A percentile compares a stretch with the other conserved stretches of the same genome.
These are phyloP conservation scores for Dendrocalamus latiflorus DNA, from an alignment of 202 grass and related monocot species.

Conservation along the genomic window DNA sequence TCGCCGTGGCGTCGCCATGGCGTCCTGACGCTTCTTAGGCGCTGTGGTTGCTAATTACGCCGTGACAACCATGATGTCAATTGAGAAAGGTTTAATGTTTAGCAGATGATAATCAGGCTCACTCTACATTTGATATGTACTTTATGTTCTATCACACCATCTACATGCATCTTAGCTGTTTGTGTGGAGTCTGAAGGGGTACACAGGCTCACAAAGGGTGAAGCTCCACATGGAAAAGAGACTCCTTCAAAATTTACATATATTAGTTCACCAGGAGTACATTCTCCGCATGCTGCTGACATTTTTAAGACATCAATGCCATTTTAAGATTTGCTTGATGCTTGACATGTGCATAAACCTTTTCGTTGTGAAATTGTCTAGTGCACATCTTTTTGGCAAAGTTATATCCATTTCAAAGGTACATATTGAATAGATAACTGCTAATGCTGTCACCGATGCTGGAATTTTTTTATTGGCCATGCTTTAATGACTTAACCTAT, in stretches of 20 bases:
- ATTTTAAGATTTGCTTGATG: not conserved
- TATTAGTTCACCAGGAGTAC: not conserved
- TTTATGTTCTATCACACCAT: constrained; percentile 8
- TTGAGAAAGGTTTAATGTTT: not conserved
- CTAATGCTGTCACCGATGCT: not conserved
- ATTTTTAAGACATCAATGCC: not conserved
- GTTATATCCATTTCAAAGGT: not conserved
- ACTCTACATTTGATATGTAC: not conserved
- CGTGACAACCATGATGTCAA: not conserved
- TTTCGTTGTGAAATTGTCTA: constrained; percentile 19
- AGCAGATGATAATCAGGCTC: not conserved
- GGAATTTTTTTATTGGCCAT: not conserved
- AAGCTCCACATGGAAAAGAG: not conserved
- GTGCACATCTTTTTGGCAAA: not conserved
- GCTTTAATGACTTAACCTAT: not conserved
- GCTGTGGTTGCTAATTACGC: too few species aligned
- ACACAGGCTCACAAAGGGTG: not conserved
- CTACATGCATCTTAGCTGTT: not conserved
- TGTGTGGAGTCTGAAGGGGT: too few species aligned
- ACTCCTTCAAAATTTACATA: not conserved
- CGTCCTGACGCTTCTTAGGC: too few species aligned
- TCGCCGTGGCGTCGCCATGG: too few species aligned
- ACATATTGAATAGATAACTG: not conserved
- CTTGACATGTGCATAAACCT: not conserved
- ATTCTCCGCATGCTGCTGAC: not conserved